phyloP scores from a whole-genome alignment of 2,329 filamentous ascomycete genomes.

The Calonectria honghensis region DNA sequence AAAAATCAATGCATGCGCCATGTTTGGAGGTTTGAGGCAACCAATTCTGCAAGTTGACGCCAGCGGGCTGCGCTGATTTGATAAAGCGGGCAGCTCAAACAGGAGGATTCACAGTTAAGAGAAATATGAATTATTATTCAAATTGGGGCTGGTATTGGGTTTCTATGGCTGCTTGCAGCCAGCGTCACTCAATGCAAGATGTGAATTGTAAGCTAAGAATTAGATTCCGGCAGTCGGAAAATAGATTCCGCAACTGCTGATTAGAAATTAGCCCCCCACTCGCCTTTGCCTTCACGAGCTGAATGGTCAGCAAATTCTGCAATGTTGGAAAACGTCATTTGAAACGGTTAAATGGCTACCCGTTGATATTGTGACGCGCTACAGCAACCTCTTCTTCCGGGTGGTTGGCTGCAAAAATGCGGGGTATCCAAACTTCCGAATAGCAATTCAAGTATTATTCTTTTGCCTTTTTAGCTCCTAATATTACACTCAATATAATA shows the following conservation, averaged over 20 bases:
- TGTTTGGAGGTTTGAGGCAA: not conserved
- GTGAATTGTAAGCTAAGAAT: not conserved
- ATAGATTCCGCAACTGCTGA: not conserved
- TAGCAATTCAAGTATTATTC: no score
- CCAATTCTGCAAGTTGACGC: not conserved
- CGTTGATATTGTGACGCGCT: no score
- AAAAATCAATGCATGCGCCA: conserved; percentile 18
- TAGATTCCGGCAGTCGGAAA: not conserved
- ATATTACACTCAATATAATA: no score
- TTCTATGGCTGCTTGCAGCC: not conserved
- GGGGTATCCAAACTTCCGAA: no score
- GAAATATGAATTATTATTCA: not conserved
- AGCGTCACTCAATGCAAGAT: no score
- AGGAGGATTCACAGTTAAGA: not conserved
- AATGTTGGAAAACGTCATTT: not conserved
- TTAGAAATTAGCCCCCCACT: not conserved
- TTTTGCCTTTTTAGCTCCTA: no score
- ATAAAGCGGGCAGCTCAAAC: not conserved
- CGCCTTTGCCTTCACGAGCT: not conserved
- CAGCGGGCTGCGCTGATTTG: not conserved
- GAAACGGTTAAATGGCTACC: not conserved
- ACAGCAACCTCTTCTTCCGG: no score
- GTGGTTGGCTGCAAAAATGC: no score
- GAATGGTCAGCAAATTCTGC: not conserved
- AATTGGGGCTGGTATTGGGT: not conserved